Base-by-base conservation (phyloP, 805 yeast species). In the Candida railenensis region DNA sequence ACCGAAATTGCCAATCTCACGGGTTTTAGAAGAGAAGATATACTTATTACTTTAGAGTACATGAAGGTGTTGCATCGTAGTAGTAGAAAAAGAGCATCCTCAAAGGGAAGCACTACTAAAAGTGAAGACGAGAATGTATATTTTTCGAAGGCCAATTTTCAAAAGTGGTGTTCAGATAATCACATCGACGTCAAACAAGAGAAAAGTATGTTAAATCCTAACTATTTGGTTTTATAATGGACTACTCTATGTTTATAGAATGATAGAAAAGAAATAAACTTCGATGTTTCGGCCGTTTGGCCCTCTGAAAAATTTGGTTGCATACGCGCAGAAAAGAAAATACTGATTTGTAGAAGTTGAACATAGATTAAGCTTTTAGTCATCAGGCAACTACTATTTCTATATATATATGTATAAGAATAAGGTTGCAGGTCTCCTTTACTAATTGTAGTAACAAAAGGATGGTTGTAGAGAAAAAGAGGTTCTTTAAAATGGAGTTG, bases 21-120 rank as follows among this genome's bases (percentile, higher is more conserved):
- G 1, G 87, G 89, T 0, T 79, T 86, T 49, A 61, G 92, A 51
- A 65, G 67, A 9, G 83, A 80, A 32, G 94, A 87, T 60, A 66
- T 86, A 0, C 55, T 81, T 1, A 58, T 78, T 57, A 74, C 92
- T 0, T 61, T 87, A 22, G 81, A 82, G 50, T 67, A 77, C 51
- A 78, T 87, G 82, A 52, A 59, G 39, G 54, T 61, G 8, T 47
- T 69, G 20, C 48, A 40, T 37, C 34, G 39, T 21, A 44, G 21
- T 12, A 22, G 38, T n/a, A n/a, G n/a, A n/a, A n/a, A n/a, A n/a
- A n/a, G n/a, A n/a, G n/a, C n/a, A n/a, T n/a, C n/a, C n/a, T n/a
- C n/a, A n/a, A n/a, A 22, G 44, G 55, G 15, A 22, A 37, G 12
- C 44, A 33, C 7, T 43, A 51, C 11, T 44, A 44, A 11, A 36